These are phyloP conservation scores for Aquanectria penicillioides DNA, from an alignment of 2,329 filamentous ascomycete genomes.

Conservation along the genomic window DNA sequence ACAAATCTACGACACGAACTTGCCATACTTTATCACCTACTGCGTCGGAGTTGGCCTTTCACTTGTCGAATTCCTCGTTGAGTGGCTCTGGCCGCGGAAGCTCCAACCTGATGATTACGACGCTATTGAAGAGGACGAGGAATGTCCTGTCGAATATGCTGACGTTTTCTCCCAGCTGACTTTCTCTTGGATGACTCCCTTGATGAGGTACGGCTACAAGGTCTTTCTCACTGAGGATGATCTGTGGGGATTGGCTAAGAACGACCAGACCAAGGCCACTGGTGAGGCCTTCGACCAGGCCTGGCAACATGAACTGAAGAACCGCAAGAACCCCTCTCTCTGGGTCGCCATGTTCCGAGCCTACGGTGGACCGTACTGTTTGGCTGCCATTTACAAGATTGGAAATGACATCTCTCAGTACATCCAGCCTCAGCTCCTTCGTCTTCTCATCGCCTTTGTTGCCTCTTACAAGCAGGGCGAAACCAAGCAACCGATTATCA, in stretches of 20 bases:
- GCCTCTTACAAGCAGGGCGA: slow-evolving; percentile 74
- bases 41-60: slow-evolving; percentile 77
- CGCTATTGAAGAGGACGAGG: slow-evolving; percentile 66
- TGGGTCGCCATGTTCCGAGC: slow-evolving; percentile 88
- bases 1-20: slow-evolving; percentile 71
- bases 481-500: slow-evolving; percentile 78
- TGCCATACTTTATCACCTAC: slow-evolving; percentile 83
- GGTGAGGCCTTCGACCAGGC: slow-evolving; percentile 75
- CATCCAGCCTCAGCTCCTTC: slow-evolving; percentile 88
- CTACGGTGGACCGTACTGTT: slow-evolving; percentile 85
- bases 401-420: slow-evolving; percentile 88
- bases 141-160: slow-evolving; percentile 86
- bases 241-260: slow-evolving; percentile 87
- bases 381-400: slow-evolving; percentile 88
- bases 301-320: slow-evolving; percentile 81
- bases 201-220: slow-evolving; percentile 96
- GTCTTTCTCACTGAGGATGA: slow-evolving; percentile 94
- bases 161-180: slow-evolving; percentile 93
- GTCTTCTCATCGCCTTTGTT: slow-evolving; percentile 85
- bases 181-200: slow-evolving; percentile 97
- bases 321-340: slow-evolving; percentile 71
- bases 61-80: slow-evolving; percentile 76
- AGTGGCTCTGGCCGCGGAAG: slow-evolving; percentile 89
- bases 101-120: slow-evolving; percentile 65
- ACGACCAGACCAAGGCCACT: slow-evolving; percentile 82